These are phyloP conservation scores for Botrytis medusae DNA, from an alignment of 2,329 filamentous ascomycete genomes.

Conservation along the genomic window DNA sequence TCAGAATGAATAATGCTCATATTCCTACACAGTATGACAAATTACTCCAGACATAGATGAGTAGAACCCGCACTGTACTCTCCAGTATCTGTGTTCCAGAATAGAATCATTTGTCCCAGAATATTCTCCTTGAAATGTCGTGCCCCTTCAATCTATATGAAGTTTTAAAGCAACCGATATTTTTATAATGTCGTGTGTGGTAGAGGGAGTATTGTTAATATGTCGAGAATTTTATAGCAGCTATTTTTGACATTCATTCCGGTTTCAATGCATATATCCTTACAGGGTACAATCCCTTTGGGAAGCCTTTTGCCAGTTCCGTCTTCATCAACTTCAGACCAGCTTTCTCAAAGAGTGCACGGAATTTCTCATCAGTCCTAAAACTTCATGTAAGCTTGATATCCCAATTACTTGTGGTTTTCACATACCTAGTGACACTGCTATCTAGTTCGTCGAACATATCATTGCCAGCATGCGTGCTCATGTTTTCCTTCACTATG, in stretches of 20 bases:
- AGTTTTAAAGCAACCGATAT: neutral
- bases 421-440: slow-evolving; percentile 65
- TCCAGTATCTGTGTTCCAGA: neutral
- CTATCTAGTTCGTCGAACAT: slow-evolving; percentile 74
- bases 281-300: slow-evolving; percentile 64
- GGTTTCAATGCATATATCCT: slow-evolving; percentile 68
- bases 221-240: neutral
- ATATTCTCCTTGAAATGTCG: neutral
- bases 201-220: neutral
- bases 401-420: neutral
- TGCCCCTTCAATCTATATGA: neutral
- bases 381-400: neutral
- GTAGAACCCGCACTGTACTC: neutral
- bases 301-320: slow-evolving; percentile 71
- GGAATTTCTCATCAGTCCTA: slow-evolving; percentile 71
- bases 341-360: slow-evolving; percentile 65
- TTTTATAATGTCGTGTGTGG: neutral
- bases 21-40: too few species aligned
- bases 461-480: slow-evolving; percentile 57
- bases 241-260: neutral
- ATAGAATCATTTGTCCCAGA: neutral
- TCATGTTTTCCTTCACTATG: slow-evolving; percentile 66
- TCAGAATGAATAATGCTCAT: neutral
- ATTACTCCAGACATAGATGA: neutral
- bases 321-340: slow-evolving; percentile 66